Evolutionary conservation across 495 filamentous ascomycete species (phyloP).

Genomic region (Durotheca rogersii): DNA sequence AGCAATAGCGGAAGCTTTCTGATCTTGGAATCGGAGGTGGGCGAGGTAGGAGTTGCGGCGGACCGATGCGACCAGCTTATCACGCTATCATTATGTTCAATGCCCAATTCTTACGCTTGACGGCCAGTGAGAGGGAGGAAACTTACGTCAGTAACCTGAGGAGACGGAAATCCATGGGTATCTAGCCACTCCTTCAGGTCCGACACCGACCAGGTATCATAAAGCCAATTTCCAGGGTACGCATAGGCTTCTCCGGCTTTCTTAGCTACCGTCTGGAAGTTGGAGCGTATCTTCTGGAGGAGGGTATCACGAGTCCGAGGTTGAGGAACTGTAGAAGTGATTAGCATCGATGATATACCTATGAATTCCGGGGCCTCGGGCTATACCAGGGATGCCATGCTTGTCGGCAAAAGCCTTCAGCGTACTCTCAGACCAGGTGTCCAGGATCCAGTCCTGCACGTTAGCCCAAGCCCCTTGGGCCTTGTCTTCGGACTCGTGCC

Average conservation of each 20-base stretch:
- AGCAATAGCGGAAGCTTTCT: constrained; percentile 60
- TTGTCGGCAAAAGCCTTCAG: constrained; percentile 91
- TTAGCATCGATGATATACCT: background rate
- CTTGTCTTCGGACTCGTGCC: constrained; percentile 75
- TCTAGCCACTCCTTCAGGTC: constrained; percentile 77
- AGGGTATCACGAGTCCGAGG: constrained; percentile 83
- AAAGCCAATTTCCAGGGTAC: constrained; percentile 97
- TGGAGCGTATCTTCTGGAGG: constrained; percentile 72
- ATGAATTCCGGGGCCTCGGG: background rate
- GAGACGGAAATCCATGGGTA: constrained; percentile 81
- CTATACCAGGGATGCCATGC: constrained; percentile 71
- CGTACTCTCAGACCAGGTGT: constrained; percentile 70
- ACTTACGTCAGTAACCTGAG: constrained; percentile 69
- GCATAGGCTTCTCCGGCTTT: constrained; percentile 76
- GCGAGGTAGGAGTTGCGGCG: constrained; percentile 87
- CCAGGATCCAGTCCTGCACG: constrained; percentile 90
- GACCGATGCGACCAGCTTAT: constrained; percentile 83
- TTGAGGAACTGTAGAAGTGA: constrained; percentile 56
- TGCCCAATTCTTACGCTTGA: background rate
- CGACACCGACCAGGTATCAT: constrained; percentile 72
- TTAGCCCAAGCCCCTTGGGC: constrained; percentile 66
- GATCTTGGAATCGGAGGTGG: constrained; percentile 61
- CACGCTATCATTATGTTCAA: constrained; percentile 60
- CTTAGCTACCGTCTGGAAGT: constrained; percentile 77
- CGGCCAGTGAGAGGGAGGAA: background rate